Evolutionary conservation across 805 yeast species (phyloP), one percentile per base, ranked within the genome.

Genomic region (Hanseniaspora nectarophila): DNA sequence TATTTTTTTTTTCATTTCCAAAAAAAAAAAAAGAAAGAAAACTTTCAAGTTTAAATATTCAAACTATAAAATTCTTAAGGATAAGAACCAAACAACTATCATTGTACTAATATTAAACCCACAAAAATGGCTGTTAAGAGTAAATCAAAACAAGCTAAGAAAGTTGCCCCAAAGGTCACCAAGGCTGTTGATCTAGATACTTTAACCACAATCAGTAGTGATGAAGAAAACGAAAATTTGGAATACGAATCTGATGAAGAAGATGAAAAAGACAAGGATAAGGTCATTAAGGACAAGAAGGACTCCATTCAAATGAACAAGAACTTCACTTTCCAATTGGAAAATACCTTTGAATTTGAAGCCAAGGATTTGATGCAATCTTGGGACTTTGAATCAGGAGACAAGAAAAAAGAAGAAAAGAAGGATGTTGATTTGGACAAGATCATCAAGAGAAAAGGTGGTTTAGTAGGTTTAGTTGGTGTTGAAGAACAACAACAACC

Each of bases 391-490:
- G 76, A 73, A 38, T 78, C 77, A 51, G 67, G 63, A 45, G 58
- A 58, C 23, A 54, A 55, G 5, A 49, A 56, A 15, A 58, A 54
- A 9, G 59, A 52, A 35, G 60, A 57, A 20, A 53, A 44, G 4
- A 77, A 75, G 56, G 85, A 81, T 55, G 95, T 87, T 8, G 95
- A 90, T 70, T 73, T 90, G 56, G 96, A 90, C 60, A 80, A 80
- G 13, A 90, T 90, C 51, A 84, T 90, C 59, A 80, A 82, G 68
- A 76, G 89, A 65, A 89, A 85, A 60, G 95, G 96, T 65, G 86
- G 95, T 39, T 70, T 82, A 51, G 70, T 75, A 5, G 76, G 77
- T 48, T 61, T 78, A 51, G 79, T 75, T 0, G 77, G 74, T 43
- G 67, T 72, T 45, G 63, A 58, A 20, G 69, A 64, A 13, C 71